Evolutionary conservation across 352 stramenopile genomes (phyloP).

Genomic region (Phytophthora cactorum): DNA sequence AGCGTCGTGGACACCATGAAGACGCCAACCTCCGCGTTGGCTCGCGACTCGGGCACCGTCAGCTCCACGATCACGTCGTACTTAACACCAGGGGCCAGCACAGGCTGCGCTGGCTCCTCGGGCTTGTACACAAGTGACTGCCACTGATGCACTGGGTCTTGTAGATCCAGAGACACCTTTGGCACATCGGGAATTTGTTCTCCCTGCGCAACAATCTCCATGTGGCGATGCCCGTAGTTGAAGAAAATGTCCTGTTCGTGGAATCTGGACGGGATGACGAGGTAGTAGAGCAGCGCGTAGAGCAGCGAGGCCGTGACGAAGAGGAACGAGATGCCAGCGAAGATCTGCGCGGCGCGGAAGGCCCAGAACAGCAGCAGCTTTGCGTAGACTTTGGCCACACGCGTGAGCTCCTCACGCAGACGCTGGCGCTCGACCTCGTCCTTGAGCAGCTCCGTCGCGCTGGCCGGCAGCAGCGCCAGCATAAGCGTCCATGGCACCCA

Average conservation of each 20-base stretch:
- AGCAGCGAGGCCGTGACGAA: constrained; percentile 64
- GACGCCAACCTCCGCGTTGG: constrained; percentile 74
- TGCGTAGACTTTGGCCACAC: constrained; percentile 31
- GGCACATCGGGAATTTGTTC: constrained; percentile 31
- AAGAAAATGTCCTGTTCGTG: constrained; percentile 83
- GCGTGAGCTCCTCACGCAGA: constrained; percentile 49
- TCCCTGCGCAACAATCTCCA: constrained; percentile 24
- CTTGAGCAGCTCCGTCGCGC: constrained; percentile 47
- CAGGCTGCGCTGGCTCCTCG: constrained; percentile 21
- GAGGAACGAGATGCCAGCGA: constrained; percentile 46
- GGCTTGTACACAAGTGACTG: constrained; percentile 40
- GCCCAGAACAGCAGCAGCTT: constrained; percentile 45
- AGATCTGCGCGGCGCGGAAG: constrained; percentile 47
- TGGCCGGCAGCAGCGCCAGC: constrained; percentile 54
- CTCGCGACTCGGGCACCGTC: constrained; percentile 60
- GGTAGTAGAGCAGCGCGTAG: constrained; percentile 77
- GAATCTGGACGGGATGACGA: constrained; percentile 78
- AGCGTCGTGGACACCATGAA: constrained; percentile 79
- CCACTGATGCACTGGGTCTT: constrained; percentile 67
- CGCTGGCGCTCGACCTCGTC: constrained; percentile 58
- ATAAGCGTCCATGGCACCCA: constrained; percentile 62
- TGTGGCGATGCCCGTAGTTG: constrained; percentile 69
- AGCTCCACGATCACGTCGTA: constrained; percentile 86
- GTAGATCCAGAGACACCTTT: constrained; percentile 60
- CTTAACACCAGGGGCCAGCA: constrained; percentile 70